Conservation (phyloP, 495 filamentous ascomycete genomes). For the Corynascus novoguineensis region DNA sequence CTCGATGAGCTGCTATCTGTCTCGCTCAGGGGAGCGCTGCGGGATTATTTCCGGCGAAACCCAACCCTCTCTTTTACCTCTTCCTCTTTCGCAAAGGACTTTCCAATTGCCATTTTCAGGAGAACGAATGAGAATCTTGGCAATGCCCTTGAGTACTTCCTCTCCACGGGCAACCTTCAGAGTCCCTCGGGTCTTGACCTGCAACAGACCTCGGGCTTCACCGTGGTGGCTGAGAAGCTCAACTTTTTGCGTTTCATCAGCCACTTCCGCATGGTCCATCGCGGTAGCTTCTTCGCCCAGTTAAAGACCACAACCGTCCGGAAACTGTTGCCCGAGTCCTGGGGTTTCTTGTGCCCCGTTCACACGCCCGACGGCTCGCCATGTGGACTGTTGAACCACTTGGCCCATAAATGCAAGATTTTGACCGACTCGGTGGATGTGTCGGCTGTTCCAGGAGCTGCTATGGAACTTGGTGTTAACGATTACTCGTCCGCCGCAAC, state of each 20-base stretch:
- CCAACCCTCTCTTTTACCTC: slow-evolving; percentile 61
- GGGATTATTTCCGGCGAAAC: slow-evolving; percentile 67
- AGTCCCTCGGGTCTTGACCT: slow-evolving; percentile 89
- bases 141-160: slow-evolving; percentile 81
- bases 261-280: slow-evolving; percentile 98
- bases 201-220: slow-evolving; percentile 91
- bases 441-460: slow-evolving; percentile 62
- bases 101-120: slow-evolving; percentile 66
- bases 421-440: slow-evolving; percentile 64
- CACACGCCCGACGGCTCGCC: slow-evolving; percentile 95
- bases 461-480: slow-evolving; percentile 71
- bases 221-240: slow-evolving; percentile 95
- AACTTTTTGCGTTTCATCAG: slow-evolving; percentile 99
- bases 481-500: slow-evolving; percentile 66
- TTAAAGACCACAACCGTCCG: slow-evolving; percentile 95
- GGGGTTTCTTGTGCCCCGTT: slow-evolving; percentile 95
- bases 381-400: slow-evolving; percentile 90
- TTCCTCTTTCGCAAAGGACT: slow-evolving; percentile 67
- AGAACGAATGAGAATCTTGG: slow-evolving; percentile 85
- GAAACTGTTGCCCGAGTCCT: slow-evolving; percentile 92
- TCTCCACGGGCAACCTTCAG: slow-evolving; percentile 89
- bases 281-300: slow-evolving; percentile 97
- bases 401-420: slow-evolving; percentile 92
- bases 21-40: slow-evolving; percentile 51
- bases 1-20: slow-evolving; percentile 80